Base-by-base conservation (phyloP, 495 filamentous ascomycete species). In the Hypoxylon lienhwacheense region DNA sequence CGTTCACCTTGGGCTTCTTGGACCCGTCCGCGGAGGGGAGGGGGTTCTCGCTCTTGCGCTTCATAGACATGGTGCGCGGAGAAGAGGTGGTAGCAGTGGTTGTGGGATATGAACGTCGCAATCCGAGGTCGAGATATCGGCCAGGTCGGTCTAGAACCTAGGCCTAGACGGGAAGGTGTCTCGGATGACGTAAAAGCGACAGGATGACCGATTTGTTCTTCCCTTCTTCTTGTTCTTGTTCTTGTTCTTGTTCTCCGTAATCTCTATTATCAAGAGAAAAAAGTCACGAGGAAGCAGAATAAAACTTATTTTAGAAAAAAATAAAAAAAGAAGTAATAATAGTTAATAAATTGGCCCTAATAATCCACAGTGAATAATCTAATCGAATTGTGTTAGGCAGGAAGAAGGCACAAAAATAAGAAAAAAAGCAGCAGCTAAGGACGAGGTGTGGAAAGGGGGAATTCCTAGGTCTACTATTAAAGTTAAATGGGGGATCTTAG, bases 1-100 rank as follows among this genome's bases (percentile, higher is more conserved):
- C 70, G 52, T 80, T 76, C 14, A 78, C 71, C 67, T 91, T 95
- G 51, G 86, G 67, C 70, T 96, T 97, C 70, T 91, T 90, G 19
- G 79, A 67, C 1, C 69, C 69, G 16, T 75, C 65, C 4, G 70
- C 66, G 12, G 72, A 67, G 11, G 75, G 66, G 15, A 77, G 61
- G 3, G 79, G 73, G 29, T 66, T 66, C 31, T 52, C 47, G 29
- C 83, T 81, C 74, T 90, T 90, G 54, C 88, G 84, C 72, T 92
- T 92, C 42, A 83, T 66, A 2, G 76, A 77, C 73, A 79, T 79
- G 46, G 53, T 35, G 32, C n/a, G 17, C n/a, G n/a, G n/a, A n/a
- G n/a, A n/a, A n/a, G n/a, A n/a, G n/a, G n/a, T n/a, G n/a, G n/a
- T n/a, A n/a, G n/a, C n/a, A 2, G 17, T 8, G 2, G 22, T 7